Conservation (phyloP, 1,139 yeast genomes). For the Pichia sp. region DNA sequence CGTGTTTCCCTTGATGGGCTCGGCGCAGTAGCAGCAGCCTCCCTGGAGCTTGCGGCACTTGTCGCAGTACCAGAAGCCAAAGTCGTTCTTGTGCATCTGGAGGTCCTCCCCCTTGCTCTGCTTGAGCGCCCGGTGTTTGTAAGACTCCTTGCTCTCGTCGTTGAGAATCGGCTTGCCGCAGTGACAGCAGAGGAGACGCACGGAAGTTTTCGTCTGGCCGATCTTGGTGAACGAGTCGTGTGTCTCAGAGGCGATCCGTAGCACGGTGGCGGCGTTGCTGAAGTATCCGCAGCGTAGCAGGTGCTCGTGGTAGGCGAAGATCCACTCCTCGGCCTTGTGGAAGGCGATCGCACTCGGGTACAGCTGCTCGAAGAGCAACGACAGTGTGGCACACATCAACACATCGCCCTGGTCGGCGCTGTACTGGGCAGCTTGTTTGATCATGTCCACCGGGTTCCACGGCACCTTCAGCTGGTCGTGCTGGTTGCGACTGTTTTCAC, state of each 20-base stretch:
- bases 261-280: slow-evolving; percentile 54
- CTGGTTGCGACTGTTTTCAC: not conserved
- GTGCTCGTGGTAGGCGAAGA: slow-evolving; percentile 53
- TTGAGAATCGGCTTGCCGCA: slow-evolving; percentile 65
- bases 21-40: slow-evolving; percentile 76
- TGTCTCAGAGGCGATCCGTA: slow-evolving; percentile 44
- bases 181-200: slow-evolving; percentile 63
- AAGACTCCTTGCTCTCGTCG: slow-evolving; percentile 49
- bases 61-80: slow-evolving; percentile 86
- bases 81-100: slow-evolving; percentile 24
- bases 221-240: slow-evolving; percentile 42
- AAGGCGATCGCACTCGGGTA: slow-evolving; percentile 34
- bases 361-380: slow-evolving; percentile 50
- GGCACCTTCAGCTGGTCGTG: slow-evolving; percentile 33
- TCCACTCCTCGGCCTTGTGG: slow-evolving; percentile 48
- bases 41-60: slow-evolving; percentile 58
- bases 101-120: not conserved
- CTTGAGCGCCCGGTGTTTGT: slow-evolving; percentile 27
- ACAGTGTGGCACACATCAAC: slow-evolving; percentile 56
- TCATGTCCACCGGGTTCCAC: slow-evolving; percentile 43
- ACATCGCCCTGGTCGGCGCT: slow-evolving; percentile 63
- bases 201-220: slow-evolving; percentile 51
- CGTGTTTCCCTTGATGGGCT: slow-evolving; percentile 70
- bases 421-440: slow-evolving; percentile 48
- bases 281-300: slow-evolving; percentile 53